Percentiles rank a stretch among this genome's conserved stretches.
These are phyloP conservation scores for Thuja plicata DNA, from an alignment of 83 land plant species.

Conservation along the genomic window DNA sequence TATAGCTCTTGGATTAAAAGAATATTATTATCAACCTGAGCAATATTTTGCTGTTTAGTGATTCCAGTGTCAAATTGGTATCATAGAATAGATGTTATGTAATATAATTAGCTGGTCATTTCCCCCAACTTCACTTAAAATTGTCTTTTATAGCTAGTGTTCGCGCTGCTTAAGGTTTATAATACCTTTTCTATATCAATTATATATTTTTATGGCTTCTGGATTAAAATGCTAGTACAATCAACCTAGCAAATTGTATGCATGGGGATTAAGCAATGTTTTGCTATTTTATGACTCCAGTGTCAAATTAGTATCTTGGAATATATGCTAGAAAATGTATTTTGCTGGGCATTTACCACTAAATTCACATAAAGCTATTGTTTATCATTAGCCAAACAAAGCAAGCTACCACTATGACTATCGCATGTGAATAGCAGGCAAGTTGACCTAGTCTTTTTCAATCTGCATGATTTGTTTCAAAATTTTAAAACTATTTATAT, in stretches of 20 bases:
- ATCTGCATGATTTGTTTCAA: neutral
- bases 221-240: neutral
- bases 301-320: neutral
- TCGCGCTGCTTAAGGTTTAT: neutral
- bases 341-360: neutral
- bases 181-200: neutral
- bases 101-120: too few relatives aligned
- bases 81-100: too few relatives aligned
- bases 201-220: neutral
- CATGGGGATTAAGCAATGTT: neutral
- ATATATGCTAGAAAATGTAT: neutral
- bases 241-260: neutral
- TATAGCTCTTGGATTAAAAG: too few relatives aligned
- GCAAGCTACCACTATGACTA: neutral
- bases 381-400: neutral
- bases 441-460: neutral
- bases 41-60: too few relatives aligned
- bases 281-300: neutral
- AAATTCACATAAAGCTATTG: neutral
- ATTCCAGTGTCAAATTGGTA: too few relatives aligned
- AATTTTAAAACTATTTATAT: neutral
- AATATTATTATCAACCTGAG: too few relatives aligned
- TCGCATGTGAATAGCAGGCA: neutral
- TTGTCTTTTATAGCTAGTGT: neutral
- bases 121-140: neutral